Evolutionary conservation across 305 asterid genomes (phyloP).

Genomic region (Rubia tinctorum): DNA sequence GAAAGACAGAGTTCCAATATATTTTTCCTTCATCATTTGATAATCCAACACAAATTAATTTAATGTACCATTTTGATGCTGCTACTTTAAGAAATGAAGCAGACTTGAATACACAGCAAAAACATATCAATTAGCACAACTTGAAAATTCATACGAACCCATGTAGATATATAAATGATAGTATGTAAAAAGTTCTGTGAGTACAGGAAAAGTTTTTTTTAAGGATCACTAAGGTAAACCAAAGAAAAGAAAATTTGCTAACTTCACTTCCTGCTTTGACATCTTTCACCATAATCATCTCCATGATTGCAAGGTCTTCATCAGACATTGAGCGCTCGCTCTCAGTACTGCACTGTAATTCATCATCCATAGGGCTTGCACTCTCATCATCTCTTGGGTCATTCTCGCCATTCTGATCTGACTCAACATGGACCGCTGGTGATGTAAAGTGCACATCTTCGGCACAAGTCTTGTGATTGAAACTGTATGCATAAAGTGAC

Average conservation of each 20-base stretch:
- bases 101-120: neutral
- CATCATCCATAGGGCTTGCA: slow-evolving; percentile 34
- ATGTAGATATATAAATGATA: neutral
- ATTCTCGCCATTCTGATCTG: slow-evolving; percentile 37
- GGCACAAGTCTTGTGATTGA: slow-evolving; percentile 89
- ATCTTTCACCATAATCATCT: slow-evolving; percentile 78
- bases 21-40: neutral
- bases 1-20: neutral
- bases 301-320: slow-evolving; percentile 48
- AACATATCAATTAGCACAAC: neutral
- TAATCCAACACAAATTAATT: neutral
- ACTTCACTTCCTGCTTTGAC: slow-evolving; percentile 80
- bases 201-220: neutral
- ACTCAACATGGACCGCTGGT: slow-evolving; percentile 47
- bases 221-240: neutral
- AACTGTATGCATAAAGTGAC: slow-evolving; percentile 33
- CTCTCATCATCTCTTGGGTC: slow-evolving; percentile 25
- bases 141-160: neutral
- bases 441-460: slow-evolving; percentile 91
- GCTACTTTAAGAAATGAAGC: neutral
- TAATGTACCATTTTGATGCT: neutral
- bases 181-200: neutral
- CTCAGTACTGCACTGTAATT: slow-evolving; percentile 32
- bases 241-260: slow-evolving; percentile 6
- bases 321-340: slow-evolving; percentile 38